Base-by-base conservation (phyloP, 345 rosid species). In the Acer negundo region DNA sequence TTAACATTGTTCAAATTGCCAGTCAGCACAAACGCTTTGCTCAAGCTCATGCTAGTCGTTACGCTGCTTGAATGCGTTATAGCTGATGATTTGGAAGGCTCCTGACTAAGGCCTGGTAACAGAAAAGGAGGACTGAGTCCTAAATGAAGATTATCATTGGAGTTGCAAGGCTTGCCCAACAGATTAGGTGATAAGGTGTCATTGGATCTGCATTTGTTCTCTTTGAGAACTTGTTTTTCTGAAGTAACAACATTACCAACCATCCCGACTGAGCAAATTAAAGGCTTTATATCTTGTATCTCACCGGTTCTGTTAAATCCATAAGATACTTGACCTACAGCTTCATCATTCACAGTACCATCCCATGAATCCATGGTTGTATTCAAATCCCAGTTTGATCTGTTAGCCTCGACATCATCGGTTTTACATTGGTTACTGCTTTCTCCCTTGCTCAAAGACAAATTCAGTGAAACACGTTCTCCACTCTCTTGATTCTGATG, bases 351-450 rank as follows among this genome's bases (percentile, higher is more conserved):
- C 53, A 47, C 68, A 84, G 84, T 62, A 77, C 79, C 91, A 82
- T 85, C 93, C 97, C 97, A 93, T 63, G 84, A 81, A 90, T 94
- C 98, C 97, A 93, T 89, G 67, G 94, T 89, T 31, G 90, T 90
- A 84, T 93, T 94, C 84, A 94, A 85, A 80, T 94, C 97, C 97
- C 97, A 94, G 44, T 89, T 91, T 65, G 89, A 85, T 86, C 97
- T 86, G 77, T 83, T 86, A 62, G 87, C 73, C 75, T 58, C 69
- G 66, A 73, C 73, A 58, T 65, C 68, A 58, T 69, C 75, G 73
- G 72, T 80, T 65, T 80, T 72, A 62, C 24, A 11, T 72, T 51
- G 77, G 63, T 72, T 62, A 58, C 77, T 64, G 75, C 76, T 76
- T 78, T 82, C 90, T 55, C 65, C 87, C 69, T 83, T 83, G 81